Conservation (phyloP, 768 basidiomycete species). For the Boletus tylopilopsis region DNA sequence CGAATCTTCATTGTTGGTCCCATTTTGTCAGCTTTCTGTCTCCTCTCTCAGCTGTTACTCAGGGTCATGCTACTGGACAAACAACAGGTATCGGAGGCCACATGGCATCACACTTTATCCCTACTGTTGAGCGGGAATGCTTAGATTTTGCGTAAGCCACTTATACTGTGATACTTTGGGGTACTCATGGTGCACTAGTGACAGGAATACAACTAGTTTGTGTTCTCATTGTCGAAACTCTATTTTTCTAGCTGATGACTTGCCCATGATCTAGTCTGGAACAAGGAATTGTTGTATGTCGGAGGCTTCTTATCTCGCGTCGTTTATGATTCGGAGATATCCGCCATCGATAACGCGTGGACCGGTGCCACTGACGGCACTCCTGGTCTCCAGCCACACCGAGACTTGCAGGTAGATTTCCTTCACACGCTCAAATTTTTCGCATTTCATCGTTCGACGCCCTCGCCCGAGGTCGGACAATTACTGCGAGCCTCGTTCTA, state of each 20-base stretch:
- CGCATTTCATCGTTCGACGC: too few species aligned
- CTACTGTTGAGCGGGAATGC: slow-evolving; percentile 1
- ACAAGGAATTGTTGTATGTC: slow-evolving; percentile 58
- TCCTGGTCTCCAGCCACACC: background rate
- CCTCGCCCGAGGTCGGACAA: too few species aligned
- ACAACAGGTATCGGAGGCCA: slow-evolving; percentile 3
- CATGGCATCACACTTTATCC: slow-evolving; percentile 1
- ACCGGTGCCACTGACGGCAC: slow-evolving; percentile 17
- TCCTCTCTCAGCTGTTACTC: background rate
- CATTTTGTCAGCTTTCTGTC: too few species aligned
- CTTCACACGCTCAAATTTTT: too few species aligned
- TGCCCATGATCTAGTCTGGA: slow-evolving; percentile 59
- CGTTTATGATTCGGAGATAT: slow-evolving; percentile 74
- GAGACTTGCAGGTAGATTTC: slow-evolving; percentile 20
- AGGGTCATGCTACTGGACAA: slow-evolving; percentile 6
- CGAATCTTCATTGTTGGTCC: background rate
- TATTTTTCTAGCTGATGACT: too few species aligned
- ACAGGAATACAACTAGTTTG: too few species aligned
- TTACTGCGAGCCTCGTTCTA: too few species aligned
- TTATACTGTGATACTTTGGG: too few species aligned
- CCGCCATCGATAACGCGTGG: slow-evolving; percentile 38
- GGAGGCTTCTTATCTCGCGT: too few species aligned
- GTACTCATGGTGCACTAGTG: too few species aligned
- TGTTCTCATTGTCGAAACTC: too few species aligned
- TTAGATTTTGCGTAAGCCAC: slow-evolving; percentile 2